phyloP scores from a whole-genome alignment of 345 rosid species.

The Brassica nigra region DNA sequence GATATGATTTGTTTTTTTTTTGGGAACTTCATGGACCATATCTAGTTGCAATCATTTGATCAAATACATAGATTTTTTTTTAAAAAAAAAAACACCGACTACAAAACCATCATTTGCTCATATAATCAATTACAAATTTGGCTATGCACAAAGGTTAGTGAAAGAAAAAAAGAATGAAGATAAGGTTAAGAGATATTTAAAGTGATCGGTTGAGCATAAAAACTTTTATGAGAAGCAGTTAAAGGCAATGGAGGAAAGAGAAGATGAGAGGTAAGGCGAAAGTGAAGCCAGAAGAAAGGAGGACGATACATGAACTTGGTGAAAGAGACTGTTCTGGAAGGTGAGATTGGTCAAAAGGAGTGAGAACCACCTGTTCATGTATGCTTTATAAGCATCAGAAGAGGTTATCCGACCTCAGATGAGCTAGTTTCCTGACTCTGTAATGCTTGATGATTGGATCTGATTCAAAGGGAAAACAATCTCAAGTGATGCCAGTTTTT shows the following conservation, averaged over 20 bases:
- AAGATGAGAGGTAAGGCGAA: too few species aligned
- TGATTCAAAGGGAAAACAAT: neutral
- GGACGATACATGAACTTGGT: too few species aligned
- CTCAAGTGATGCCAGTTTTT: neutral
- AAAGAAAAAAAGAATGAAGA: constrained; percentile 22
- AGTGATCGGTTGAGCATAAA: too few species aligned
- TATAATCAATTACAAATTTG: constrained; percentile 19
- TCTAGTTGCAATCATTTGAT: constrained; percentile 4
- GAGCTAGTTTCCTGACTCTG: neutral
- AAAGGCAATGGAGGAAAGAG: too few species aligned
- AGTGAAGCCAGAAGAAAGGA: too few species aligned
- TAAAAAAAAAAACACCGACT: neutral
- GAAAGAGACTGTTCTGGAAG: too few species aligned
- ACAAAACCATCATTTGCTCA: neutral
- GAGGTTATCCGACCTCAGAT: neutral
- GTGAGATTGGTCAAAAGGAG: too few species aligned
- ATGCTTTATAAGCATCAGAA: neutral
- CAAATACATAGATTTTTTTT: neutral
- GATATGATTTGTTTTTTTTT: too few species aligned
- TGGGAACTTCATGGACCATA: too few species aligned
- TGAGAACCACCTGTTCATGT: constrained; percentile 17
- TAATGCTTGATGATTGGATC: neutral
- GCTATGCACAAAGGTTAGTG: constrained; percentile 28
- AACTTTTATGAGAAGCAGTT: too few species aligned
- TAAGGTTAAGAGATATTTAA: too few species aligned